Evolutionary conservation across 2,329 filamentous ascomycete genomes (phyloP).

Genomic region (Pseudopithomyces maydicus): DNA sequence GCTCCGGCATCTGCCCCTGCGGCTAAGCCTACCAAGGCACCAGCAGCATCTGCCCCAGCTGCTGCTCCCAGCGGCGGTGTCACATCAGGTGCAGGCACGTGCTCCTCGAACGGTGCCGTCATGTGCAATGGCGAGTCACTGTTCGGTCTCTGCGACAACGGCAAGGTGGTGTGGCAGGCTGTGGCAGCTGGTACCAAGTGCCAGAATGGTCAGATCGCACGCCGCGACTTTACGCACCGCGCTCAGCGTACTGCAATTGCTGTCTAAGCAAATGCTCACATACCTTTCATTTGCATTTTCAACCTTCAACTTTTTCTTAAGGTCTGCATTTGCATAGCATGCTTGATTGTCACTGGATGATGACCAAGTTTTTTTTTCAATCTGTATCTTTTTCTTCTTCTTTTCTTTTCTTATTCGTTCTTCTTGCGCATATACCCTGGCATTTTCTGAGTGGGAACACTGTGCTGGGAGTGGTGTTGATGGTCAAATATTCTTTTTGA

Average conservation of each 20-base stretch:
- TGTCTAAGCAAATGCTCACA: not conserved
- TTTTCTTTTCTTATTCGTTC: not conserved
- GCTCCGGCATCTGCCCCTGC: conserved; percentile 2
- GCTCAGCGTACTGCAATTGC: conserved; percentile 14
- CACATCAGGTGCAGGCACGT: conserved; percentile 16
- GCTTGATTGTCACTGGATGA: not conserved
- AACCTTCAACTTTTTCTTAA: too few relatives aligned
- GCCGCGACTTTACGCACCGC: conserved; percentile 31
- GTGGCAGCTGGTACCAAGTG: conserved; percentile 52
- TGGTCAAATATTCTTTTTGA: not conserved
- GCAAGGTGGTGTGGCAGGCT: conserved; percentile 43
- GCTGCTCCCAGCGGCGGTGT: conserved; percentile 10
- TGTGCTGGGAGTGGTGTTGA: not conserved
- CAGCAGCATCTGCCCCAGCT: conserved; percentile 11
- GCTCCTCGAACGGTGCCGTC: conserved; percentile 41
- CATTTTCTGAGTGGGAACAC: not conserved
- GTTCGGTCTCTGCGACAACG: conserved; percentile 50
- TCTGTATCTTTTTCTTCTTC: not conserved
- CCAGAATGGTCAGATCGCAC: conserved; percentile 37
- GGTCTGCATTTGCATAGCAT: not conserved
- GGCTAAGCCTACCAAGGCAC: conserved; percentile 4
- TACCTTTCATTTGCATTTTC: not conserved
- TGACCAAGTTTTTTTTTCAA: too few relatives aligned
- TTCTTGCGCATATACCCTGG: conserved; percentile 1
- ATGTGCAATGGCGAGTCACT: conserved; percentile 45